Percentiles rank a stretch among this genome's conserved stretches.
Evolutionary conservation across 495 filamentous ascomycete genomes (phyloP).

Genomic region (Delitschia confertaspora): DNA sequence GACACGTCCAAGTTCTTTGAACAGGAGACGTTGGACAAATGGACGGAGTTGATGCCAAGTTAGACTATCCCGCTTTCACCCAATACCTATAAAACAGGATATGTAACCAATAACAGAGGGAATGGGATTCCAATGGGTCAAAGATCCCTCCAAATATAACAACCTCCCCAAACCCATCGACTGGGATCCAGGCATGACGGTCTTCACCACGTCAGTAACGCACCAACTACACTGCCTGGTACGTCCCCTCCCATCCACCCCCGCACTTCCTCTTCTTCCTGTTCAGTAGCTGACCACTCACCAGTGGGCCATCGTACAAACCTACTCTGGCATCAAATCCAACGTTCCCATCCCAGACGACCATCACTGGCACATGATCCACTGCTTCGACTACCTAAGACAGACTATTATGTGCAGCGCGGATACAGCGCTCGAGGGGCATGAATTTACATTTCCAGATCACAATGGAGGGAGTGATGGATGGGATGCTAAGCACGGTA

Average conservation of each 20-base stretch:
- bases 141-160: conserved; percentile 39
- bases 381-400: conserved; percentile 44
- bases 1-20: conserved; percentile 42
- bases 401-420: conserved; percentile 42
- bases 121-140: conserved; percentile 44
- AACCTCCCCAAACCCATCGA: conserved; percentile 40
- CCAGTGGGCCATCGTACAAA: conserved; percentile 41
- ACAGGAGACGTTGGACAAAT: conserved; percentile 35
- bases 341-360: conserved; percentile 37
- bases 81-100: background rate
- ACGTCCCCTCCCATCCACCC: too few relatives aligned
- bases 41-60: conserved; percentile 42
- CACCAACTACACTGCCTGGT: conserved; percentile 43
- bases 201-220: conserved; percentile 41
- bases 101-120: conserved; percentile 28
- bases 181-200: conserved; percentile 43
- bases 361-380: conserved; percentile 45
- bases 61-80: conserved; percentile 10
- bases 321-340: conserved; percentile 38
- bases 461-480: conserved; percentile 42
- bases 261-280: too few relatives aligned
- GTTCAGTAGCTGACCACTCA: too few relatives aligned
- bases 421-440: conserved; percentile 40
- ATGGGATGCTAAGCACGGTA: conserved; percentile 42
- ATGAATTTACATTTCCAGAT: conserved; percentile 41